Percentiles rank a stretch among this genome's conserved stretches.
Evolutionary conservation across 768 basidiomycete genomes (phyloP).

Genomic region (Lentinus brumalis): DNA sequence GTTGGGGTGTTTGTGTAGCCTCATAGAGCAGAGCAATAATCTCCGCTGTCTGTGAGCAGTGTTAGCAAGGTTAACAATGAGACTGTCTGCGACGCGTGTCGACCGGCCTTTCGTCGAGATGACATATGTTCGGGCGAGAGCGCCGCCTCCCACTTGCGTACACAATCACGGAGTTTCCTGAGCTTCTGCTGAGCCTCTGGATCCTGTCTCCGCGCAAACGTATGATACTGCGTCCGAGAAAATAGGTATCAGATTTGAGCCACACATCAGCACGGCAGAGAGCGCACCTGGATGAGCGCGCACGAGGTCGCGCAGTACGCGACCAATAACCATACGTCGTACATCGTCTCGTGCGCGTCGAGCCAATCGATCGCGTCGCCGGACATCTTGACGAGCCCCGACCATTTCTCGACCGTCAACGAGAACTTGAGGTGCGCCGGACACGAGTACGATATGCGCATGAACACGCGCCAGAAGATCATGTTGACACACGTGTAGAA

Average conservation of each 20-base stretch:
- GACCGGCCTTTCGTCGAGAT: conserved; percentile 79
- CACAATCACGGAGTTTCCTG: conserved; percentile 79
- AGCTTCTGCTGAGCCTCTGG: conserved; percentile 72
- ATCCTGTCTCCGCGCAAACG: conserved; percentile 86
- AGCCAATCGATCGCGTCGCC: conserved; percentile 90
- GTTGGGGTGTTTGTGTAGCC: conserved; percentile 82
- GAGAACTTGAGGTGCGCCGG: conserved; percentile 89
- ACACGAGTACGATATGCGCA: conserved; percentile 93
- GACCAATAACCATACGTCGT: conserved; percentile 86
- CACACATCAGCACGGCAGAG: neutral
- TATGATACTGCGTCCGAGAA: conserved; percentile 71
- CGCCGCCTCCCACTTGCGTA: conserved; percentile 84
- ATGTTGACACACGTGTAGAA: conserved; percentile 89
- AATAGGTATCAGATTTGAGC: neutral
- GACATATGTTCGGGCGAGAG: conserved; percentile 95
- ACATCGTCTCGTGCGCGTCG: conserved; percentile 72
- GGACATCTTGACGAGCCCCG: conserved; percentile 67
- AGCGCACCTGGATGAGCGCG: conserved; percentile 83
- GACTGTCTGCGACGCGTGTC: conserved; percentile 28
- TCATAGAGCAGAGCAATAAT: conserved; percentile 91
- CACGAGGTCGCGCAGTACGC: conserved; percentile 88
- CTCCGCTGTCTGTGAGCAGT: conserved; percentile 71
- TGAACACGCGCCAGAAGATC: conserved; percentile 98
- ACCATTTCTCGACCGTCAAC: conserved; percentile 81
- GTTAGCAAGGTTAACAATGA: conserved; percentile 21